A percentile compares a stretch with the other conserved stretches of the same genome.
phyloP scores from a whole-genome alignment of 495 filamentous ascomycete genomes.

The Lasiosphaeriaceae sp. region DNA sequence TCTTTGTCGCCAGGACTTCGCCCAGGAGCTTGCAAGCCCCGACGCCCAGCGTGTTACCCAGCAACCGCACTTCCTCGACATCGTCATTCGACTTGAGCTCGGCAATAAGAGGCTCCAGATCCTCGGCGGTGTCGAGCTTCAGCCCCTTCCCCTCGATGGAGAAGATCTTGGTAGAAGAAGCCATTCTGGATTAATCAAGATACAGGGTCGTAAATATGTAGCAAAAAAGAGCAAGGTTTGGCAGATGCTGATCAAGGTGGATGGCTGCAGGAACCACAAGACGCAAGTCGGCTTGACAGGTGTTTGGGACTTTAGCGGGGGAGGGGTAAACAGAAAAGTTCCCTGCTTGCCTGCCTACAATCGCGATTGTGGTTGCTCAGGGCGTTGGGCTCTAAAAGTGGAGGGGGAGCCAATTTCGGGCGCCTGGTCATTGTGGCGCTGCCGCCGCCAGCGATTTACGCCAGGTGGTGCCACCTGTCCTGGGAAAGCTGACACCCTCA shows the following conservation, averaged over 20 bases:
- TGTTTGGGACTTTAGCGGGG: conserved; percentile 19
- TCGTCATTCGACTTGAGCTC: conserved; percentile 64
- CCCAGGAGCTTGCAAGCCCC: conserved; percentile 81
- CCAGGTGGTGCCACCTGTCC: no score
- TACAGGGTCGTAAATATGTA: background rate
- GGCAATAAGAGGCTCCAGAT: conserved; percentile 82
- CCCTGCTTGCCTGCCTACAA: background rate
- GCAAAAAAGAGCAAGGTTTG: background rate
- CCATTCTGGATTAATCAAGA: conserved; percentile 31
- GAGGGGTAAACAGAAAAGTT: conserved; percentile 23
- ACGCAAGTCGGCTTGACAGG: background rate
- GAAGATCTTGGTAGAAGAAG: conserved; percentile 62
- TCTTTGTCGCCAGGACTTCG: conserved; percentile 73
- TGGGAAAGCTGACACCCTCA: no score
- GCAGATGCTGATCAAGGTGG: conserved; percentile 1
- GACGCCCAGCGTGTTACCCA: conserved; percentile 88
- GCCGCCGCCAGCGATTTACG: no score
- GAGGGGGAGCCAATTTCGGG: no score
- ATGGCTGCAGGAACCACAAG: conserved; percentile 6
- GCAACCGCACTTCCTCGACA: conserved; percentile 77
- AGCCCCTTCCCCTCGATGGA: conserved; percentile 86
- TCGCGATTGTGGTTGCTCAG: conserved; percentile 7
- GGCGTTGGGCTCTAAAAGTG: background rate
- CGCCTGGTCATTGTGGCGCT: no score
- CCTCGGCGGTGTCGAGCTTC: conserved; percentile 81